These are phyloP conservation scores for Tremellales sp. DNA, from an alignment of 1,284 basidiomycete species.

Conservation along the genomic window DNA sequence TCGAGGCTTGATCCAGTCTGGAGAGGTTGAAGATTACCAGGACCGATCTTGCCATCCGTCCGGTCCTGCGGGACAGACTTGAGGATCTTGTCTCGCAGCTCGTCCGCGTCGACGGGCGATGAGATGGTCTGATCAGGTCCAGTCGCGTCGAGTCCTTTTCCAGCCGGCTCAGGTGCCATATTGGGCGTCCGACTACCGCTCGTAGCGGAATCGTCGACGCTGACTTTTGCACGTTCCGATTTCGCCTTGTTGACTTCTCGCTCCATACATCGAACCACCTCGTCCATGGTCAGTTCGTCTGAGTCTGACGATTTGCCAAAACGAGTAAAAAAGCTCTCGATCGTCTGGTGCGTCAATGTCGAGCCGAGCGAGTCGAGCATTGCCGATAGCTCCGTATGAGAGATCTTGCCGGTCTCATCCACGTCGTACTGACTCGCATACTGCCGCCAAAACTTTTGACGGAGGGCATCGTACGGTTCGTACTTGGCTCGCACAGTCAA, in stretches of 20 bases:
- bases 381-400: constrained; percentile 82
- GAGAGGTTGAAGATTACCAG: constrained; percentile 24
- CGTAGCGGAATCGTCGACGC: constrained; percentile 8
- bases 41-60: constrained; percentile 5
- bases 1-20: not conserved
- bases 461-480: constrained; percentile 86
- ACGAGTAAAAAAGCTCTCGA: constrained; percentile 73
- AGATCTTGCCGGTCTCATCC: constrained; percentile 74
- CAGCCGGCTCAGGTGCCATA: constrained; percentile 27
- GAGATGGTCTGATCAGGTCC: constrained; percentile 31
- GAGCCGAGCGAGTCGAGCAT: constrained; percentile 97
- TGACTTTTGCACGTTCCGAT: constrained; percentile 60
- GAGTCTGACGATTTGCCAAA: constrained; percentile 63
- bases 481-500: constrained; percentile 71
- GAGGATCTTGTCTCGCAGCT: constrained; percentile 32
- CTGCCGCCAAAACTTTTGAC: constrained; percentile 87
- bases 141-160: constrained; percentile 29
- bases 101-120: constrained; percentile 31
- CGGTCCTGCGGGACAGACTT: constrained; percentile 19
- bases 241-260: constrained; percentile 67
- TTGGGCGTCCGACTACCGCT: constrained; percentile 20
- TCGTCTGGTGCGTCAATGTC: constrained; percentile 74
- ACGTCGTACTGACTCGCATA: constrained; percentile 88
- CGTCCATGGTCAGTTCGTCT: constrained; percentile 72
- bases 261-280: constrained; percentile 73